Evolutionary conservation across 2,329 filamentous ascomycete species (phyloP).

Genomic region (Colletotrichum acutatum): DNA sequence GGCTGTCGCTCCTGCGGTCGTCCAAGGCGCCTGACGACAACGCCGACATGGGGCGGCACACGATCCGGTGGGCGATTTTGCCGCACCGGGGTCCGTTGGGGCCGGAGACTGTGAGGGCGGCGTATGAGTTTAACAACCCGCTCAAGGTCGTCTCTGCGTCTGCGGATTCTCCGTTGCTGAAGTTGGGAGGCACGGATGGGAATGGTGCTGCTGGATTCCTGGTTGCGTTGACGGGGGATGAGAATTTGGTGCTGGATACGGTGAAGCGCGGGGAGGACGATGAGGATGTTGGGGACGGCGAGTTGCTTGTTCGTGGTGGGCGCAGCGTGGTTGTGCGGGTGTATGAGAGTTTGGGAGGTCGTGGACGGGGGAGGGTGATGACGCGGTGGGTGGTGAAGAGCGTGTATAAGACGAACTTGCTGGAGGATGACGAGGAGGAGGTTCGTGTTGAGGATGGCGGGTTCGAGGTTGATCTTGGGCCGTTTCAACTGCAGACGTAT

Average conservation of each 20-base stretch:
- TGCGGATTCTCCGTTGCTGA: background rate
- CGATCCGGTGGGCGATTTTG: slow-evolving; percentile 74
- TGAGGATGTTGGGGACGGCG: slow-evolving; percentile 43
- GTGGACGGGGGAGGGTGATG: slow-evolving; percentile 63
- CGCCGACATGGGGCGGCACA: slow-evolving; percentile 75
- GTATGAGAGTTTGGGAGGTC: slow-evolving; percentile 74
- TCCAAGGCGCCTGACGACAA: slow-evolving; percentile 76
- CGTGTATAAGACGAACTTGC: slow-evolving; percentile 71
- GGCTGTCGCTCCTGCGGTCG: slow-evolving; percentile 71
- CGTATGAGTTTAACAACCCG: slow-evolving; percentile 75
- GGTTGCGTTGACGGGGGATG: slow-evolving; percentile 59
- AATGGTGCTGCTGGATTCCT: slow-evolving; percentile 39
- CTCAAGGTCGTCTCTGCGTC: slow-evolving; percentile 48
- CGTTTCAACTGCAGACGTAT: slow-evolving; percentile 71
- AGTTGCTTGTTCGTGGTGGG: slow-evolving; percentile 9
- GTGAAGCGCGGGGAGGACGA: slow-evolving; percentile 72
- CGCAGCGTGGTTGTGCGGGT: slow-evolving; percentile 68
- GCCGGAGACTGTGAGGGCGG: slow-evolving; percentile 68
- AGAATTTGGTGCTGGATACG: slow-evolving; percentile 68
- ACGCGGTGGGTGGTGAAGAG: slow-evolving; percentile 62
- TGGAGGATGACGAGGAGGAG: slow-evolving; percentile 72
- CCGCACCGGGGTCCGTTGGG: slow-evolving; percentile 69
- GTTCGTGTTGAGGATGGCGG: slow-evolving; percentile 48
- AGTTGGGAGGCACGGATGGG: too few species aligned
- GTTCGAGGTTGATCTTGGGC: slow-evolving; percentile 60